Percentiles rank a stretch among this genome's conserved stretches.
Conservation (phyloP, 2,329 filamentous ascomycete genomes). For the Capronia epimyces region DNA sequence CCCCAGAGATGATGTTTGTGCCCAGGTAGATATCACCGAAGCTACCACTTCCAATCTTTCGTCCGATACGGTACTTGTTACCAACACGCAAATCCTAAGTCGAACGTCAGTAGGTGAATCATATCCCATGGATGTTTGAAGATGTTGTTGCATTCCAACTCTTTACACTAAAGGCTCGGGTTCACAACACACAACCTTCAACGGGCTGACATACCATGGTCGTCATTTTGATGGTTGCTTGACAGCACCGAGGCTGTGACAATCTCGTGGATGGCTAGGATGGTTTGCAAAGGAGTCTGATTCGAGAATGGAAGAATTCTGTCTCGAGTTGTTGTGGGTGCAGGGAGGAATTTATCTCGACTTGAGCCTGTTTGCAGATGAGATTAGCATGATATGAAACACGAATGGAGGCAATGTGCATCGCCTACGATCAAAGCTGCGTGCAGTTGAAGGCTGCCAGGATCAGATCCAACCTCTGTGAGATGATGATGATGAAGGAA, state of each 20-base stretch:
- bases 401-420: not conserved
- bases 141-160: conserved; percentile 5
- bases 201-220: conserved; percentile 53
- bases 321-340: conserved; percentile 6
- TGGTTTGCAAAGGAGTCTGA: conserved; percentile 1
- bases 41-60: conserved; percentile 95
- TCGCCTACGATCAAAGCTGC: not conserved
- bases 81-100: conserved; percentile 91
- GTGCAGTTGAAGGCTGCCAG: not conserved
- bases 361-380: conserved; percentile 26
- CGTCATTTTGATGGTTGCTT: conserved; percentile 48
- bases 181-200: not conserved
- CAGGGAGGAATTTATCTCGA: conserved; percentile 11
- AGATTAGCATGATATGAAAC: conserved; percentile 11
- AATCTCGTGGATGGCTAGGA: not conserved
- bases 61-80: conserved; percentile 99
- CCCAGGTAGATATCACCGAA: conserved; percentile 99
- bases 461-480: not conserved
- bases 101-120: conserved; percentile 8
- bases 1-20: conserved; percentile 98
- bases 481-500: not conserved
- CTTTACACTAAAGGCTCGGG: not conserved
- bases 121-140: not conserved
- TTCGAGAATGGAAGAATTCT: conserved; percentile 3
- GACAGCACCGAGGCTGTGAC: conserved; percentile 17